phyloP scores from a whole-genome alignment of 257 asterid species.

The Lavandula angustifolia region DNA sequence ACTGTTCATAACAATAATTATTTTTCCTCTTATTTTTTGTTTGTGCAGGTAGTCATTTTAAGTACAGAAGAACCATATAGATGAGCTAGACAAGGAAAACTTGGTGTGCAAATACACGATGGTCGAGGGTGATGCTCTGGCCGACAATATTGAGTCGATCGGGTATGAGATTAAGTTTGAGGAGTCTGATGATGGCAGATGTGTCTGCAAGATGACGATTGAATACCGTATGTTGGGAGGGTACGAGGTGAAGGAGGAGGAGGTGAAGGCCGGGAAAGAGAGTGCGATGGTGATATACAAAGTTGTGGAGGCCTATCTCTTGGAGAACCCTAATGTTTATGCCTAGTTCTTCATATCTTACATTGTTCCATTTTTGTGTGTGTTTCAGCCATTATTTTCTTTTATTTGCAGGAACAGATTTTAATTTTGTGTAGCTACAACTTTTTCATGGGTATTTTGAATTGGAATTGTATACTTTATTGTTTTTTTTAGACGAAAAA shows the following conservation, averaged over 20 bases:
- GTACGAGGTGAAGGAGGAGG: conserved; percentile 48
- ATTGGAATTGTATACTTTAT: too few species aligned
- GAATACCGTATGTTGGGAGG: conserved; percentile 37
- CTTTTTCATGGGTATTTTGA: too few species aligned
- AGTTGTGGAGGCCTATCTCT: conserved; percentile 49
- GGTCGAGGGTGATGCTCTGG: conserved; percentile 47
- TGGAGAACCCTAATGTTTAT: conserved; percentile 43
- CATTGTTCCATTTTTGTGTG: neutral
- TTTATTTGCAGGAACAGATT: too few species aligned
- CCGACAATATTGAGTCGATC: conserved; percentile 42
- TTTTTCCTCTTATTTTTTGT: neutral
- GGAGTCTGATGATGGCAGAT: conserved; percentile 34
- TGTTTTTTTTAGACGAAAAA: too few species aligned
- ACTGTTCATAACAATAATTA: neutral
- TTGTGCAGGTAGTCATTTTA: conserved; percentile 37
- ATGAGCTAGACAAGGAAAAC: conserved; percentile 45
- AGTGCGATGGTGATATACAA: conserved; percentile 45
- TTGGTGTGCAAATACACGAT: conserved; percentile 43
- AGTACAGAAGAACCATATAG: conserved; percentile 42
- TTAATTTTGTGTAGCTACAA: too few species aligned
- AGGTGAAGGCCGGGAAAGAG: conserved; percentile 45
- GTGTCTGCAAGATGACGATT: conserved; percentile 46
- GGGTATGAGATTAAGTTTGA: conserved; percentile 45
- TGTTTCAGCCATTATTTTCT: neutral
- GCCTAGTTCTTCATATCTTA: conserved; percentile 25